Percentiles rank a stretch among this genome's conserved stretches.
These are phyloP conservation scores for Cutaneotrichosporon mucoides DNA, from an alignment of 1,284 basidiomycete species.

Conservation along the genomic window DNA sequence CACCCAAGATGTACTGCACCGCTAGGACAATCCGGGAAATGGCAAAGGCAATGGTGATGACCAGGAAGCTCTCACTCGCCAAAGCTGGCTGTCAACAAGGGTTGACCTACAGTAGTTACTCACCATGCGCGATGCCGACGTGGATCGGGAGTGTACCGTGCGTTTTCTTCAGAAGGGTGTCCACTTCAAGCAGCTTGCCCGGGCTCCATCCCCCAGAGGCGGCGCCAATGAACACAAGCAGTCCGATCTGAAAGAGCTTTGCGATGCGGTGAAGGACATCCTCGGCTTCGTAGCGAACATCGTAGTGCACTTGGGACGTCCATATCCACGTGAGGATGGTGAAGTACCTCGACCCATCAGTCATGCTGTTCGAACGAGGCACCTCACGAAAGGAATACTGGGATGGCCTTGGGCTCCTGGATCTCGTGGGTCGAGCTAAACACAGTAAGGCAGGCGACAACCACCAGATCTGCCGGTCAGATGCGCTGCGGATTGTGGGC, in stretches of 20 bases:
- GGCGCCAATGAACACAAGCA: slow-evolving; percentile 36
- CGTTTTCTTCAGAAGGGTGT: too few relatives aligned
- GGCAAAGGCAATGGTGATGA: slow-evolving; percentile 24
- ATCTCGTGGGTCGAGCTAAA: too few relatives aligned
- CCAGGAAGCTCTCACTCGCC: slow-evolving; percentile 12
- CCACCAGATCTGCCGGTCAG: too few relatives aligned
- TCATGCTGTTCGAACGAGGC: too few relatives aligned
- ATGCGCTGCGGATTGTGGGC: too few relatives aligned
- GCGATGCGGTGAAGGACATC: slow-evolving; percentile 29
- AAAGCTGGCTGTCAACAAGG: not conserved
- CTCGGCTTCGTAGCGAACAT: slow-evolving; percentile 31
- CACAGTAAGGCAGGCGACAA: too few relatives aligned
- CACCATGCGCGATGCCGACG: not conserved
- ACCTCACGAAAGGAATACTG: too few relatives aligned
- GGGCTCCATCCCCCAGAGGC: slow-evolving; percentile 29
- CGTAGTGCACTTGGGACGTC: slow-evolving; percentile 35
- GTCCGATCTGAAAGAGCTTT: slow-evolving; percentile 29
- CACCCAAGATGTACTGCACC: slow-evolving; percentile 22
- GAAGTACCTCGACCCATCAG: too few relatives aligned
- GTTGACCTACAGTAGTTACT: not conserved
- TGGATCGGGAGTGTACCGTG: not conserved
- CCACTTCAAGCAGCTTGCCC: too few relatives aligned
- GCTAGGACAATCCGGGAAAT: slow-evolving; percentile 19
- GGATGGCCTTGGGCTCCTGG: too few relatives aligned
- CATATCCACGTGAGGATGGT: slow-evolving; percentile 14